Base-by-base conservation (phyloP, 1,284 basidiomycete species). In the Ustilago nuda region DNA sequence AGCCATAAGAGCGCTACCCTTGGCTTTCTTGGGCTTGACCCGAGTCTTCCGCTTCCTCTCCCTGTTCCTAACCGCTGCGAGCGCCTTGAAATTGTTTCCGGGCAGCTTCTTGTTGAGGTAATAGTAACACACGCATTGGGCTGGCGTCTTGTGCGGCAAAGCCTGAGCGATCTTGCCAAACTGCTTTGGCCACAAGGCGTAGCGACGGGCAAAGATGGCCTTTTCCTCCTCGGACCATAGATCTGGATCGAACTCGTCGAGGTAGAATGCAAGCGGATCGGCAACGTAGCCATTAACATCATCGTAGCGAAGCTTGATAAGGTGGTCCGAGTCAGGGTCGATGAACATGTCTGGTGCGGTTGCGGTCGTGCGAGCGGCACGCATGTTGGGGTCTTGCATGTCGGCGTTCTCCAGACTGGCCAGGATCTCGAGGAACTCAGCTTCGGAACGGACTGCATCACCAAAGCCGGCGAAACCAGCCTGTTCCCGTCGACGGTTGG, bases 361-460 rank as follows among this genome's bases (percentile, higher is more conserved):
- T 17, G 95, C 95, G n/a, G 94, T 90, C 65, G 97, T 98, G 74
- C 91, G 90, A 56, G 91, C 88, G 3, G 94, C 94, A 23, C 98
- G 91, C 77, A 93, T 90, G 77, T 91, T 93, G 0, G 95, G 94
- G 86, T 98, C 95, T 52, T 92, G 94, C 63, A 94, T 91, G 76
- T 96, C 95, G 73, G 95, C 94, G 78, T 92, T 93, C 54, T 94
- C 95, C 45, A 98, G 88, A 81, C 92, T 94, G 12, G 94, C 94
- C 62, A 98, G 92, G 83, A 98, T 95, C 87, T 95, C 94, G 82
- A 98, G 93, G 90, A 98, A 95, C 88, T 98, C 96, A 64, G 97
- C 90, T 86, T 98, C 96, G 19, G 94, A 95, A 2, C 94, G 91
- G 12, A 96, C 95, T 8, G 93, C 92, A 86, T 98, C 95, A 27